Percentiles rank a stretch among this genome's conserved stretches.
Conservation (phyloP, 768 basidiomycete species). For the Tubosaeta brunneosetosa region DNA sequence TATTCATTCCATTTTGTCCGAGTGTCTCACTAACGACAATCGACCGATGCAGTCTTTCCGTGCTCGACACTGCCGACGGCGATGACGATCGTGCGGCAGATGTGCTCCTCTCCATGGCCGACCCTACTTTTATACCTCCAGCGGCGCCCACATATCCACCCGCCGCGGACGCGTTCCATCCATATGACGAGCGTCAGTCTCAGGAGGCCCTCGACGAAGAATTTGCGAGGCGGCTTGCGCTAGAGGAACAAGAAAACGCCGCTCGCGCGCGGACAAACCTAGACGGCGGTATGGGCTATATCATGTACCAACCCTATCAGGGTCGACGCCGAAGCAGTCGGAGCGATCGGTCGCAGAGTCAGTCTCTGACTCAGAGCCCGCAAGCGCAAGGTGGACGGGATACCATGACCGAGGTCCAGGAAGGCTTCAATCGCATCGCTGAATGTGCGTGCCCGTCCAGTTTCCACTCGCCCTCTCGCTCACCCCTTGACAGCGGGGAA, state of each 20-base stretch:
- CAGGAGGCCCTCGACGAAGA: conserved; percentile 78
- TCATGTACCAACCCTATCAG: conserved; percentile 24
- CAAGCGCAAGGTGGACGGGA: conserved; percentile 34
- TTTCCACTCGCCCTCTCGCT: not conserved
- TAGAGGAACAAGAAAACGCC: conserved; percentile 48
- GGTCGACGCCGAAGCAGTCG: conserved; percentile 11
- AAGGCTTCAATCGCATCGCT: conserved; percentile 71
- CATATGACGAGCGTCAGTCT: conserved; percentile 24
- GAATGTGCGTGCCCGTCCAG: conserved; percentile 53
- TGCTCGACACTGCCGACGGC: conserved; percentile 67
- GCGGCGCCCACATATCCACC: not conserved
- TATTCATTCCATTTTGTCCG: conserved; percentile 8
- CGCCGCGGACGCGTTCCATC: not conserved
- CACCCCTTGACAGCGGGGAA: conserved; percentile 52
- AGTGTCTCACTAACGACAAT: not conserved
- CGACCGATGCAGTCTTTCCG: conserved; percentile 46
- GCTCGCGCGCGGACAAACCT: conserved; percentile 16
- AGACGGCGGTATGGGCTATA: conserved; percentile 2
- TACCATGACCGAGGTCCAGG: conserved; percentile 63
- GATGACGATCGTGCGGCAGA: conserved; percentile 76
- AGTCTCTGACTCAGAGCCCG: not conserved
- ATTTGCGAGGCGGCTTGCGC: conserved; percentile 64
- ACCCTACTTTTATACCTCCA: conserved; percentile 62
- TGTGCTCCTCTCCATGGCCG: conserved; percentile 77
- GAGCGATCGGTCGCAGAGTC: not conserved